phyloP scores from a whole-genome alignment of 2,329 filamentous ascomycete species.

The Fusarium sororula region DNA sequence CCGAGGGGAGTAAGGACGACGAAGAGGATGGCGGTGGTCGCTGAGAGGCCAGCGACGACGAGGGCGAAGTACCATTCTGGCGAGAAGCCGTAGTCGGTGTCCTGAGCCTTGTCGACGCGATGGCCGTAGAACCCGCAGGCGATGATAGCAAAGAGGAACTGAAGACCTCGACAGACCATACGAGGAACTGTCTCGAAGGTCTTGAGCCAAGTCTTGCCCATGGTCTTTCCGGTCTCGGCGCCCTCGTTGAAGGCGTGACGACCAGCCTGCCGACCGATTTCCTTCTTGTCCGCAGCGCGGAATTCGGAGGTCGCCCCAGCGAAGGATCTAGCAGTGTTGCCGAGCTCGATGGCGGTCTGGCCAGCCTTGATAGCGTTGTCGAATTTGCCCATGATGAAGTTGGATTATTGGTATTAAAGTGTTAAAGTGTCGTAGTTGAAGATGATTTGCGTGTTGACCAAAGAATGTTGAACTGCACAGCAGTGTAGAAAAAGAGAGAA shows the following conservation, averaged over 20 bases:
- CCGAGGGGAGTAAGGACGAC: slow-evolving; percentile 50
- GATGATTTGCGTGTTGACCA: background rate
- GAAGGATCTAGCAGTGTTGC: slow-evolving; percentile 42
- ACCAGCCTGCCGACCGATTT: slow-evolving; percentile 47
- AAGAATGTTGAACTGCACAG: slow-evolving; percentile 28
- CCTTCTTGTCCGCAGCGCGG: slow-evolving; percentile 46
- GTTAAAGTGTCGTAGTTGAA: too few species aligned
- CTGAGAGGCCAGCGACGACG: slow-evolving; percentile 63
- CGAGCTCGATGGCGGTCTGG: slow-evolving; percentile 47
- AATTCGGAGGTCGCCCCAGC: slow-evolving; percentile 43
- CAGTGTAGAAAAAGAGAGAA: slow-evolving; percentile 19
- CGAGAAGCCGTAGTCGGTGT: slow-evolving; percentile 51
- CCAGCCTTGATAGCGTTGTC: slow-evolving; percentile 46
- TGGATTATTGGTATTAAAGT: background rate
- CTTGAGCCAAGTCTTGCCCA: slow-evolving; percentile 56
- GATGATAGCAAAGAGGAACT: slow-evolving; percentile 75
- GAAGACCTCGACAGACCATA: slow-evolving; percentile 68
- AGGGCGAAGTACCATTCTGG: slow-evolving; percentile 73
- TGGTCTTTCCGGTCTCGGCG: slow-evolving; percentile 51
- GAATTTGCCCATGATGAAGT: slow-evolving; percentile 44
- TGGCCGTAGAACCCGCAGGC: slow-evolving; percentile 75
- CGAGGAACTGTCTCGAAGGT: slow-evolving; percentile 59
- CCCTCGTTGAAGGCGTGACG: slow-evolving; percentile 48
- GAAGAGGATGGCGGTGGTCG: slow-evolving; percentile 59
- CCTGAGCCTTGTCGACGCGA: slow-evolving; percentile 58